Evolutionary conservation across 345 rosid species (phyloP).

Genomic region (Acer yangbiense): DNA sequence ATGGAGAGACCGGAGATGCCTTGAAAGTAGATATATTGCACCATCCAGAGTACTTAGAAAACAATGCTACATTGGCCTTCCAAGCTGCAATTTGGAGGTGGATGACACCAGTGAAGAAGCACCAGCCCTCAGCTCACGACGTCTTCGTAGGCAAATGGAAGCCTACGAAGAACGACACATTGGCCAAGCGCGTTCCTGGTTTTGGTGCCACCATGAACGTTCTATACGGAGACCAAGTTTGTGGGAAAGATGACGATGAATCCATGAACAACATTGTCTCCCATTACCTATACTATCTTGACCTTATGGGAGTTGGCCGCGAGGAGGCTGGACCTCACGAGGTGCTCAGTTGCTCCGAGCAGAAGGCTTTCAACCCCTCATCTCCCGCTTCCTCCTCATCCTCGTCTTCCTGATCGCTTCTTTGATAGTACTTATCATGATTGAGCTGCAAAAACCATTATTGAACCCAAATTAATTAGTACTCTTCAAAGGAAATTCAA

Average conservation of each 20-base stretch:
- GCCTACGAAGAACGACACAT: conserved; percentile 80
- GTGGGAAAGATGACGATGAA: conserved; percentile 65
- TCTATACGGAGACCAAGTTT: conserved; percentile 69
- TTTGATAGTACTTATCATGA: neutral
- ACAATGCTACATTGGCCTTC: conserved; percentile 79
- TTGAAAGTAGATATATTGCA: conserved; percentile 62
- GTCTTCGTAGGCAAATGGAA: conserved; percentile 80
- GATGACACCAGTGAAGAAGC: conserved; percentile 89
- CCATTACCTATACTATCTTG: conserved; percentile 76
- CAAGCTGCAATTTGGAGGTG: conserved; percentile 83
- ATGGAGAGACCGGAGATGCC: conserved; percentile 74
- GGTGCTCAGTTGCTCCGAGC: conserved; percentile 70
- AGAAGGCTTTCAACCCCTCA: conserved; percentile 51
- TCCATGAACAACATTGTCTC: conserved; percentile 75
- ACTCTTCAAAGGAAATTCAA: neutral
- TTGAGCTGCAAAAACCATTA: neutral
- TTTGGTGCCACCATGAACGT: conserved; percentile 84
- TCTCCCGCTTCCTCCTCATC: conserved; percentile 42
- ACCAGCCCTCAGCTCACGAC: conserved; percentile 75
- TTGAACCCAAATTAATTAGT: neutral
- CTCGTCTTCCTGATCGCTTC: conserved; percentile 21
- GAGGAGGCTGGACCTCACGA: conserved; percentile 92
- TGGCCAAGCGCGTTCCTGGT: conserved; percentile 66
- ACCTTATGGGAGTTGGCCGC: conserved; percentile 80
- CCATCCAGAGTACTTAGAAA: conserved; percentile 73